Evolutionary conservation across 2,329 filamentous ascomycete genomes (phyloP).

Genomic region (Neonectria magnoliae): DNA sequence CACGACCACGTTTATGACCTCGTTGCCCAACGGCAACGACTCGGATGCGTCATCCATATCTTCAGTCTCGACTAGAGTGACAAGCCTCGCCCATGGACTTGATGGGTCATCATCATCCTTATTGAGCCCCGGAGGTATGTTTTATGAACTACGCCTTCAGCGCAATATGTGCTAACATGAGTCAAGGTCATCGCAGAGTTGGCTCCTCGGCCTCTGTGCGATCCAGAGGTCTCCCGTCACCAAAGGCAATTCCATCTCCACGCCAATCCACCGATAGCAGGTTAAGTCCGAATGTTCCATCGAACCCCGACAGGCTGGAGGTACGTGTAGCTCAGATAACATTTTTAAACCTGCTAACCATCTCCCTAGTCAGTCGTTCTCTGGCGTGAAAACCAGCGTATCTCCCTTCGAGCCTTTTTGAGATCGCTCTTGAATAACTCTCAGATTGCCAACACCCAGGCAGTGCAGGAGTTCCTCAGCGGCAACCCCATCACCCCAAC

Average conservation of each 20-base stretch:
- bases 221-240: slow-evolving; percentile 44
- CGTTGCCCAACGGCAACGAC: slow-evolving; percentile 68
- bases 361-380: slow-evolving; percentile 64
- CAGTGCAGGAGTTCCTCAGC: slow-evolving; percentile 86
- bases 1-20: slow-evolving; percentile 66
- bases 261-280: slow-evolving; percentile 47
- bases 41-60: slow-evolving; percentile 85
- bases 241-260: slow-evolving; percentile 42
- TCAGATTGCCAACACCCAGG: slow-evolving; percentile 82
- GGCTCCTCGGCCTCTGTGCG: slow-evolving; percentile 45
- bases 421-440: slow-evolving; percentile 85
- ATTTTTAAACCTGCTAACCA: slow-evolving; percentile 37
- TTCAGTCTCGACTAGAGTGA: slow-evolving; percentile 76
- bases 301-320: slow-evolving; percentile 38
- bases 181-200: slow-evolving; percentile 38
- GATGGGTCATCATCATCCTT: slow-evolving; percentile 36
- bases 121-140: slow-evolving; percentile 43
- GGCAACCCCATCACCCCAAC: slow-evolving; percentile 76
- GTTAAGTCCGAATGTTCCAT: slow-evolving; percentile 37
- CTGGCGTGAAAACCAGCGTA: slow-evolving; percentile 88
- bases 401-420: slow-evolving; percentile 92
- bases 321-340: slow-evolving; percentile 30
- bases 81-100: slow-evolving; percentile 45
- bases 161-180: slow-evolving; percentile 19
- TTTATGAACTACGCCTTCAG: background rate